Evolutionary conservation across 176 grass and related monocot genomes (phyloP), one percentile per base, ranked within the genome.

Genomic region (Raddia distichophylla): DNA sequence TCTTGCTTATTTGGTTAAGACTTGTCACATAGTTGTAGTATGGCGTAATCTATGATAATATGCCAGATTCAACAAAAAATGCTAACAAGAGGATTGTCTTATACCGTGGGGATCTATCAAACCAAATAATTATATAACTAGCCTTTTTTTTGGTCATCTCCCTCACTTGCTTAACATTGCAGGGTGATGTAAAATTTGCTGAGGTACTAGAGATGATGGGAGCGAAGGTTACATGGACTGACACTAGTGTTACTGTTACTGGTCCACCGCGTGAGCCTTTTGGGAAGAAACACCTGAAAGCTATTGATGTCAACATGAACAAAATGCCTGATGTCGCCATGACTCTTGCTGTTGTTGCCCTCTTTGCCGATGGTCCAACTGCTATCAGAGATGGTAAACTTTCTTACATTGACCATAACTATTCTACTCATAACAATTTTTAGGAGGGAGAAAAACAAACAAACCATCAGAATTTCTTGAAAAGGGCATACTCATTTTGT

Each of bases 301-400:
- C 93, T 42, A 67, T 99, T 71, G 96, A 99, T 90, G 96, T 99
- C 9, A 95, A 99, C 83, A 99, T 99, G 93, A 95, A 95, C 80
- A 99, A 99, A 77, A 99, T 99, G 96, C 96, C 96, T 19, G 96
- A 99, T 89, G 96, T 95, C 6, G 96, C 96, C 16, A 99, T 99
- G 96, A 99, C 96, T 37, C 89, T 99, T 20, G 96, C 93, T 2
- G 93, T 99, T 34, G 96, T 99, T 80, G 96, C 96, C 4, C 89
- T 99, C 0, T 99, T 99, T 85, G 96, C 93, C 4, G 91, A 99
- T 78, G 96, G 96, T 42, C 96, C 93, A 58, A 99, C 96, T 14
- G 89, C 96, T 48, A 99, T 99, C 40, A 99, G 96, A 93, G 96
- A 99, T 81, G 96, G 96, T 99, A 78, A 66, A 55, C 63, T 46